Evolutionary conservation across 768 basidiomycete species (phyloP), one percentile per base, ranked within the genome.

Genomic region (Coprinopsis marcescibilis): DNA sequence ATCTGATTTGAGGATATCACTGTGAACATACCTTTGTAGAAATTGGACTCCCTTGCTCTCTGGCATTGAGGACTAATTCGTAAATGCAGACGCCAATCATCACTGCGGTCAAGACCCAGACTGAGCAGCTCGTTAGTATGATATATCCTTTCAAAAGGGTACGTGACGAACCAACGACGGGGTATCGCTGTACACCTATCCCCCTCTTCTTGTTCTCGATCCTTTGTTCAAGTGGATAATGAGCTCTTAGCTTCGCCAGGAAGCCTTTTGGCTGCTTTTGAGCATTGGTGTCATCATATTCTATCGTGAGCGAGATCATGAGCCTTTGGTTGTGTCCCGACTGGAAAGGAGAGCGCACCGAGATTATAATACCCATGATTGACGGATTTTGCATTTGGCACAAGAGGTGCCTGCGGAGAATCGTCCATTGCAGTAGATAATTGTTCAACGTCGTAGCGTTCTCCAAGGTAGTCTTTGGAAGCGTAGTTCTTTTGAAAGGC

Each of bases 131-230:
- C 36, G 19, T 55, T 60, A 35, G 41, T 29, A 12, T 17, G 21
- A 23, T 24, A n/a, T n/a, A n/a, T n/a, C n/a, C n/a, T n/a, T n/a
- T 38, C 19, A 46, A 24, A 24, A 41, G 40, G 44, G 24, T 8
- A 44, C 27, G 23, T 10, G 27, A 59, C 66, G 34, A 41, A 91
- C 91, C 86, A 34, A 84, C 75, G 51, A 83, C 79, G 25, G 90
- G 89, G 61, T 86, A 76, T 51, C 62, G 77, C 65, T 97, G 95
- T 17, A 88, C 75, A 5, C 86, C 87, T 39, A 95, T 76, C 1
- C 91, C 90, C 24, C 85, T 75, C 60, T 78, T 85, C 72, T 95
- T 95, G 58, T 89, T 75, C 58, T 93, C 86, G 58, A 96, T 92
- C 40, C 85, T 77, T 57, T 94, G 85, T 51, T 87, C 78, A 24